Evolutionary conservation across 805 yeast genomes (phyloP), one percentile per base, ranked within the genome.

Genomic region (Cyberlindnera samutprakarnensis): DNA sequence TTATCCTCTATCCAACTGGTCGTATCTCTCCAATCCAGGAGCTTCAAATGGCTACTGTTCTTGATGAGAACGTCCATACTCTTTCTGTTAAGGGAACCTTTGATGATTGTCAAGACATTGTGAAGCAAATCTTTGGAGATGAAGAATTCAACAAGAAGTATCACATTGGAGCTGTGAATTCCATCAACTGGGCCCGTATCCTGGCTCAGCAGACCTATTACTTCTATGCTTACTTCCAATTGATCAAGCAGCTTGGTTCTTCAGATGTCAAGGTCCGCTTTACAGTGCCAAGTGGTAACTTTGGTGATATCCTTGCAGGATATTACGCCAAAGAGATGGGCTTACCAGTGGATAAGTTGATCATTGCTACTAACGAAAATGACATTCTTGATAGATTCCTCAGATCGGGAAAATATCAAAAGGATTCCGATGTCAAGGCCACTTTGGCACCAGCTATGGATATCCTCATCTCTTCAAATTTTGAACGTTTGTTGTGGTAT

Each of bases 401-500:
- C 61, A 79, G 80, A 52, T 61, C 87, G 12, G 97, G 96, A 39
- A 68, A 72, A 41, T 92, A 92, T 53, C 87, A 80, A 48, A 88
- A 86, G 67, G 62, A 65, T 21, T 66, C 66, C 33, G 75, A 72
- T 35, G 97, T 86, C 28, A 84, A 81, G 54, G 87, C 90, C 21
- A 88, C 97, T 10, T 65, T 78, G 49, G 85, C 96, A 3, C 99
- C 99, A 42, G 99, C 99, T 27, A 92, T 92, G 99, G 99, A 92
- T 59, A 92, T 92, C 51, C 72, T 86, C 49, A 85, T 92, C 36
- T 86, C 96, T 13, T 83, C 95, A 18, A 92, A 92, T 61, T 92
- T 92, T 53, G 99, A 92, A 68, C 81, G 99, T 62, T 75, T 88
- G 55, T 67, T 92, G 46, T 92, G 98, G 98, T 87, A 84, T 54